Percentiles rank a stretch among this genome's conserved stretches.
Conservation (phyloP, 2,329 filamentous ascomycete genomes). For the Nothophoma quercina region DNA sequence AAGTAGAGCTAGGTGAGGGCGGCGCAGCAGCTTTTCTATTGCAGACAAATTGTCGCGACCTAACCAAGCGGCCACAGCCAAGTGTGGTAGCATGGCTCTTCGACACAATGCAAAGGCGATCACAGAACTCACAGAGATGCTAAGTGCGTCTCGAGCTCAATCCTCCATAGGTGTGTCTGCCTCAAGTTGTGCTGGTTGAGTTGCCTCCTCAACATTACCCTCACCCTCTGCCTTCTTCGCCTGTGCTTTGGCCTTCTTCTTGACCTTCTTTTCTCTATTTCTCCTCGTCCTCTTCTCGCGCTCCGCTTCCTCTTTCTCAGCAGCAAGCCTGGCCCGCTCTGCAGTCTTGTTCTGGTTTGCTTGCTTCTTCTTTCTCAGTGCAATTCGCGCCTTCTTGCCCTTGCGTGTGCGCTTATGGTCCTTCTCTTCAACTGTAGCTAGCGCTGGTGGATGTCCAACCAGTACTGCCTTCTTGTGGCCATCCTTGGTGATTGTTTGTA, state of each 20-base stretch:
- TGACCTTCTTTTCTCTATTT: conserved; percentile 50
- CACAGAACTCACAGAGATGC: too few species aligned
- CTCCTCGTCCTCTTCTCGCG: conserved; percentile 46
- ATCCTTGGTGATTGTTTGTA: conserved; percentile 36
- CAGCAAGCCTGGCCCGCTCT: conserved; percentile 34
- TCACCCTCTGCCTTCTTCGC: conserved; percentile 36
- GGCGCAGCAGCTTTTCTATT: too few species aligned
- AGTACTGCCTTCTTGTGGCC: conserved; percentile 43
- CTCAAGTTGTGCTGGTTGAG: background rate
- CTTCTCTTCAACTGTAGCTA: conserved; percentile 32
- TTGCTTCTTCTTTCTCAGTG: conserved; percentile 43
- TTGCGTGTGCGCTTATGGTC: conserved; percentile 40
- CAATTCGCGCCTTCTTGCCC: conserved; percentile 47
- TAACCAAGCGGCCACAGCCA: too few species aligned
- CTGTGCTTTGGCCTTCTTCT: conserved; percentile 46
- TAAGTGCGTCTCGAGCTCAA: too few species aligned
- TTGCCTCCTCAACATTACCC: background rate
- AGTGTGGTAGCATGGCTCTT: too few species aligned
- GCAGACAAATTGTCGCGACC: too few species aligned
- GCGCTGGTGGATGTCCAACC: conserved; percentile 35
- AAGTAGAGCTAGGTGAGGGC: too few species aligned
- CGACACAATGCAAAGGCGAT: too few species aligned
- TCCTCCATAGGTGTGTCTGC: conserved; percentile 11
- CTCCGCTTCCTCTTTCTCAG: conserved; percentile 45
- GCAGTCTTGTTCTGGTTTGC: conserved; percentile 33